Conservation (phyloP, 495 filamentous ascomycete genomes). For the Hypoxylon subgilvum region DNA sequence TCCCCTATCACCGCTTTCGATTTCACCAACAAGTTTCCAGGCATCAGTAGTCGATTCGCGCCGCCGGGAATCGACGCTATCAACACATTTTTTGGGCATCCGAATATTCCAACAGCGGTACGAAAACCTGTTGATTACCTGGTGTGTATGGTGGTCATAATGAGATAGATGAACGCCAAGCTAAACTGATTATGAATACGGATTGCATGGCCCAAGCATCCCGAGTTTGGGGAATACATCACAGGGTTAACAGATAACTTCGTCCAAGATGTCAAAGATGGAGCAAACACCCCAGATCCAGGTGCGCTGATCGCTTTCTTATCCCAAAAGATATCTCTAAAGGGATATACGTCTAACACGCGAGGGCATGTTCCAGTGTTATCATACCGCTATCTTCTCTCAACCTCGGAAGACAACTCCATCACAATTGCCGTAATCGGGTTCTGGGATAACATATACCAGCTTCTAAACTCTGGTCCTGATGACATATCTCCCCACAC, state of each 20-base stretch:
- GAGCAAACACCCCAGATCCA: conserved; percentile 39
- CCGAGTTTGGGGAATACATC: conserved; percentile 40
- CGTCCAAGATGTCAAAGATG: conserved; percentile 49
- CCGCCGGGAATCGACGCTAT: conserved; percentile 42
- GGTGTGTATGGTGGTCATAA: conserved; percentile 13
- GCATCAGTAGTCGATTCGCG: conserved; percentile 39
- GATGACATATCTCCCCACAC: conserved; percentile 41
- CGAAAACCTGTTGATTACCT: conserved; percentile 41
- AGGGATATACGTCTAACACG: conserved; percentile 2
- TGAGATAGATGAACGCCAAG: background rate
- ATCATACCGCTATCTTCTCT: conserved; percentile 46
- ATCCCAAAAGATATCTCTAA: background rate
- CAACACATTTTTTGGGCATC: conserved; percentile 43
- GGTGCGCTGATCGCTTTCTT: conserved; percentile 12
- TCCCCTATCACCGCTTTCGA: background rate
- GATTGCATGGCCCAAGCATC: conserved; percentile 34
- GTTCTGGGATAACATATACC: conserved; percentile 40
- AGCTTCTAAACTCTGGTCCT: conserved; percentile 34
- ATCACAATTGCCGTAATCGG: conserved; percentile 41
- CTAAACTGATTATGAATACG: conserved; percentile 12
- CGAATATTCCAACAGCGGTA: conserved; percentile 37
- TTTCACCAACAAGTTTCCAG: background rate
- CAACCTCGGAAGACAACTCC: conserved; percentile 41
- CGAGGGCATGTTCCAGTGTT: conserved; percentile 16
- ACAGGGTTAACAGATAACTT: conserved; percentile 54